These are phyloP conservation scores for Amorphotheca resinae DNA, from an alignment of 495 filamentous ascomycete species.

Conservation along the genomic window DNA sequence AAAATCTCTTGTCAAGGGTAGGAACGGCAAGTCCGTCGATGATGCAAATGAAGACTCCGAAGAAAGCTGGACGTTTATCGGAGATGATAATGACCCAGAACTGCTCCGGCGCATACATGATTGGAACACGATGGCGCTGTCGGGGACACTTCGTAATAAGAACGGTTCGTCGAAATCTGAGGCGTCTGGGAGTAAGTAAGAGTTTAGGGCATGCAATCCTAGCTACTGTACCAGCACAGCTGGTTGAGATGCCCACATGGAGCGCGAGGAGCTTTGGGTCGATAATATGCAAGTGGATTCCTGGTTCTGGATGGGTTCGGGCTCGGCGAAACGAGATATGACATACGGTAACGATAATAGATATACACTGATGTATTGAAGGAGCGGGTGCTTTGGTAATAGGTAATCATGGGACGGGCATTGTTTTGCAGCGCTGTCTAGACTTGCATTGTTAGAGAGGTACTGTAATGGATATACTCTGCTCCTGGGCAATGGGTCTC, in stretches of 20 bases:
- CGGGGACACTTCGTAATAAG: not conserved
- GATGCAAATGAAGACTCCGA: conserved; percentile 45
- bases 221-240: not conserved
- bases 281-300: not conserved
- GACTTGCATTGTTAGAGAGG: conserved; percentile 9
- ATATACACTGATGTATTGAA: too few relatives aligned
- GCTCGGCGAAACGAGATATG: not conserved
- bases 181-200: conserved; percentile 6
- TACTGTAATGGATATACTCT: conserved; percentile 5
- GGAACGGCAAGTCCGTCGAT: conserved; percentile 32
- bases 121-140: conserved; percentile 14
- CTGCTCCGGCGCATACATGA: conserved; percentile 14
- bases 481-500: too few relatives aligned
- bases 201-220: not conserved
- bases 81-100: conserved; percentile 37
- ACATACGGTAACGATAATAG: too few relatives aligned
- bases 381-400: too few relatives aligned
- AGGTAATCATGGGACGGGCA: conserved; percentile 1
- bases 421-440: too few relatives aligned
- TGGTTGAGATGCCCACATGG: not conserved
- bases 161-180: not conserved
- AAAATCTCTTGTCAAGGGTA: conserved; percentile 63
- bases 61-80: conserved; percentile 66
- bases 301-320: not conserved
- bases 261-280: not conserved